Evolutionary conservation across 1,284 basidiomycete species (phyloP).

Genomic region (Laetiporus sulphureus): DNA sequence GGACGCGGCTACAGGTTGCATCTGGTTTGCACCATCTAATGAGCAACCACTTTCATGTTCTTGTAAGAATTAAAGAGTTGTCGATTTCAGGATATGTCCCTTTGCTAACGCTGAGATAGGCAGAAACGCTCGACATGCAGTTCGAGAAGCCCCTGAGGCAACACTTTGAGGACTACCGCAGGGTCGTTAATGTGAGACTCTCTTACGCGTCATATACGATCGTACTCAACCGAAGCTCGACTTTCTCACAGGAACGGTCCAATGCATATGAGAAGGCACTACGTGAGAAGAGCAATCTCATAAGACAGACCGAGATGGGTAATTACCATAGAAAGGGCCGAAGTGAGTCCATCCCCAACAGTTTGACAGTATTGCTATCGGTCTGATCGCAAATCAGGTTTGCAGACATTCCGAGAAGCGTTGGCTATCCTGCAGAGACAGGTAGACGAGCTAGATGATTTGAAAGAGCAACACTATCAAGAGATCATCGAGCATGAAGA

Average conservation of each 20-base stretch:
- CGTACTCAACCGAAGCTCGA: not conserved
- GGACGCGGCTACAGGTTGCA: constrained; percentile 75
- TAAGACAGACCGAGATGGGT: constrained; percentile 84
- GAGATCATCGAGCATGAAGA: constrained; percentile 92
- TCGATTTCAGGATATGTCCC: not conserved
- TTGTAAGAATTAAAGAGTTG: constrained; percentile 43
- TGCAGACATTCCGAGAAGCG: constrained; percentile 84
- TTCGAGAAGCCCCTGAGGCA: constrained; percentile 87
- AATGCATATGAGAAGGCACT: constrained; percentile 73
- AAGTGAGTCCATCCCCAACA: constrained; percentile 58
- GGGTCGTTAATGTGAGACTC: constrained; percentile 57
- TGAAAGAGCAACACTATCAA: constrained; percentile 77
- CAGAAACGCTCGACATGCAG: constrained; percentile 82
- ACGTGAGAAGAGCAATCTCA: constrained; percentile 77
- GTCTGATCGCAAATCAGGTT: constrained; percentile 39
- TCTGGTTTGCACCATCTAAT: constrained; percentile 89
- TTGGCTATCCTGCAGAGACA: constrained; percentile 78
- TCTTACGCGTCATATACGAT: not conserved
- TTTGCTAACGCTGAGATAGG: constrained; percentile 32
- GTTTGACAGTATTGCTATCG: not conserved
- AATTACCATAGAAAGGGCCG: constrained; percentile 83
- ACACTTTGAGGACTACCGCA: constrained; percentile 77
- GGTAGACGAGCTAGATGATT: constrained; percentile 80
- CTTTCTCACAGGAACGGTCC: constrained; percentile 59
- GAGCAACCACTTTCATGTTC: constrained; percentile 87